Evolutionary conservation across 495 filamentous ascomycete genomes (phyloP).

Genomic region (Jackrogersella multiformis): DNA sequence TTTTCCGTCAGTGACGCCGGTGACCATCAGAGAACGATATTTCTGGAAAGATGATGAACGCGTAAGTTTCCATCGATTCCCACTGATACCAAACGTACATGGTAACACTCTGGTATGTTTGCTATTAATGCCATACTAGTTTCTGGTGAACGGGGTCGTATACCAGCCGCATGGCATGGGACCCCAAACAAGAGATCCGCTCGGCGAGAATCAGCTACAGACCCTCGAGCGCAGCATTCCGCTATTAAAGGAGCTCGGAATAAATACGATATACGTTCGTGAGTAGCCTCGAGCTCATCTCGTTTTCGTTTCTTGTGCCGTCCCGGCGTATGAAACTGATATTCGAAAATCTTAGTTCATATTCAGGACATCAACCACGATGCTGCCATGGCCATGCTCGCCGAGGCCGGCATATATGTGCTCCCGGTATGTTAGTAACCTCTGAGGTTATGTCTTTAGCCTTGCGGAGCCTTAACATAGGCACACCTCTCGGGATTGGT

Average conservation of each 20-base stretch:
- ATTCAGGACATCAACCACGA: conserved; percentile 71
- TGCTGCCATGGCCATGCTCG: conserved; percentile 70
- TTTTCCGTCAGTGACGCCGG: not conserved
- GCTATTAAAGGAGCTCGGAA: conserved; percentile 64
- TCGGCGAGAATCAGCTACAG: conserved; percentile 60
- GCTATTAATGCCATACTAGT: conserved; percentile 46
- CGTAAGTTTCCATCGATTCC: conserved; percentile 30
- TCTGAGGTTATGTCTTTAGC: too few species aligned
- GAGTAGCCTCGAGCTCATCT: not conserved
- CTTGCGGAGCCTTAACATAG: too few species aligned
- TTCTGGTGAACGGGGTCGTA: conserved; percentile 73
- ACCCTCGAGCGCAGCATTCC: conserved; percentile 71
- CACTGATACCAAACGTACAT: not conserved
- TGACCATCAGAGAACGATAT: conserved; percentile 30
- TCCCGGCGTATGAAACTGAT: not conserved
- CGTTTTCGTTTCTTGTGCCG: not conserved
- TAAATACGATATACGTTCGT: conserved; percentile 72
- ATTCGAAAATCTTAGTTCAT: conserved; percentile 55
- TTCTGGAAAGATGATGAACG: conserved; percentile 28
- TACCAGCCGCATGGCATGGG: conserved; percentile 62
- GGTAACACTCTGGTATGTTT: not conserved
- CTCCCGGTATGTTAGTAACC: conserved; percentile 69
- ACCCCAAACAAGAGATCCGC: conserved; percentile 49
- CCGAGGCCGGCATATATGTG: conserved; percentile 79
- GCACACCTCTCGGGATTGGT: not conserved